A percentile compares a stretch with the other conserved stretches of the same genome.
Evolutionary conservation across 139 green algal species (phyloP).

Genomic region (Nannochloris sp.): DNA sequence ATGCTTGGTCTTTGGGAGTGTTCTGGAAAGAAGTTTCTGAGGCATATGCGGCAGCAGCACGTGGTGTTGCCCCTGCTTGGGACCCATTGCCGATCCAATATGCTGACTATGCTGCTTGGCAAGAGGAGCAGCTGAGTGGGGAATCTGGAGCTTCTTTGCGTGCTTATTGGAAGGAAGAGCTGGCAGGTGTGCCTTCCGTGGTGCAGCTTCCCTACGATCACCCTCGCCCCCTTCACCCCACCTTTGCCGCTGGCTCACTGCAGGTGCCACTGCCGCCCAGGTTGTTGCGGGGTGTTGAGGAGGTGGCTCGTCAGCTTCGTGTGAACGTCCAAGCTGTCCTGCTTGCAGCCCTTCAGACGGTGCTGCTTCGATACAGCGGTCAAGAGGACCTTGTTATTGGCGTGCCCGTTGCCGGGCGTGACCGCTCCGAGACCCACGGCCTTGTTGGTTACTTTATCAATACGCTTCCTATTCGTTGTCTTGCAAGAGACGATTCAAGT

Average conservation of each 20-base stretch:
- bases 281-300: neutral
- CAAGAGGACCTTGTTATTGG: neutral
- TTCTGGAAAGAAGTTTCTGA: neutral
- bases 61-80: too few species aligned
- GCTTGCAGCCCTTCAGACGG: neutral
- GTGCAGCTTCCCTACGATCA: conserved; percentile 10
- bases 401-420: neutral
- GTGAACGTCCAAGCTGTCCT: neutral
- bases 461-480: neutral
- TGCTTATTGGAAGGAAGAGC: conserved; percentile 3
- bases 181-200: neutral
- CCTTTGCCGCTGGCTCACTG: neutral
- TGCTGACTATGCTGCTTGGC: conserved; percentile 10
- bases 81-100: neutral
- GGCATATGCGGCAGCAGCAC: neutral
- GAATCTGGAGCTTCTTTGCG: neutral
- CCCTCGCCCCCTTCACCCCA: neutral
- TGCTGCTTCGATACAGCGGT: neutral
- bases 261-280: neutral
- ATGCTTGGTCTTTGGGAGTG: conserved; percentile 9
- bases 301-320: neutral
- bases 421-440: neutral
- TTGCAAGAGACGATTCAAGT: neutral
- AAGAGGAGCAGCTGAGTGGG: neutral
- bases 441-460: conserved; percentile 14